Evolutionary conservation across 179 eudicot species (phyloP).

Genomic region (Drosera spatulata): DNA sequence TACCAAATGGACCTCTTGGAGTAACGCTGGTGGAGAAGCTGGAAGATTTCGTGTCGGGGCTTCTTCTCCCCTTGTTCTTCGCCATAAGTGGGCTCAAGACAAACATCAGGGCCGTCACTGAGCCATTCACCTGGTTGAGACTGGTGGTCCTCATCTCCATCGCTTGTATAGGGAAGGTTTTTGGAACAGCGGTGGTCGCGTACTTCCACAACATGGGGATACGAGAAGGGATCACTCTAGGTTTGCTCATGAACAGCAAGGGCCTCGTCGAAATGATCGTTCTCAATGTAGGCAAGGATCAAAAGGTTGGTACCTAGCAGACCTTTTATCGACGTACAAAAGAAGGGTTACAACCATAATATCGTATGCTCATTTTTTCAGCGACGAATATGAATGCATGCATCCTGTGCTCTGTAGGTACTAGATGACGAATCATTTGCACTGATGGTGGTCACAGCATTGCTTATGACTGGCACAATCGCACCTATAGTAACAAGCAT

Average conservation of each 20-base stretch:
- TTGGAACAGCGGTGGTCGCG: constrained; percentile 25
- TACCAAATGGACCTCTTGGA: constrained; percentile 41
- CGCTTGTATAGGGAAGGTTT: constrained; percentile 31
- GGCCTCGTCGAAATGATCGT: constrained; percentile 44
- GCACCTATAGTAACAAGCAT: constrained; percentile 31
- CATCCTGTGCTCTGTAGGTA: constrained; percentile 22
- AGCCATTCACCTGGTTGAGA: constrained; percentile 12
- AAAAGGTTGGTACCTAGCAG: constrained; percentile 17
- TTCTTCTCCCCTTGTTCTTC: constrained; percentile 11
- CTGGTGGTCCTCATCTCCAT: constrained; percentile 14
- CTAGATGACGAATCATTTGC: constrained; percentile 36
- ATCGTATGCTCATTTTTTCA: background rate
- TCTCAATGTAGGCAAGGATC: constrained; percentile 38
- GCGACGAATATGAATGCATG: background rate
- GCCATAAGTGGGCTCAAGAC: constrained; percentile 42
- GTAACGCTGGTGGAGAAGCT: constrained; percentile 36
- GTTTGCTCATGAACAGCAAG: constrained; percentile 52
- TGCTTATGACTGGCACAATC: constrained; percentile 36
- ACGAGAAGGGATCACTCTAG: constrained; percentile 13
- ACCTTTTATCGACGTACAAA: too few species aligned
- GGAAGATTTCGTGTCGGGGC: constrained; percentile 38
- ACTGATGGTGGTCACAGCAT: constrained; percentile 35
- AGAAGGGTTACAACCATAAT: background rate
- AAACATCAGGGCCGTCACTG: constrained; percentile 9
- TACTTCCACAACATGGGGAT: constrained; percentile 23